A percentile compares a stretch with the other conserved stretches of the same genome.
These are phyloP conservation scores for Camptophora hylomeconis DNA, from an alignment of 2,329 filamentous ascomycete genomes.

Conservation along the genomic window DNA sequence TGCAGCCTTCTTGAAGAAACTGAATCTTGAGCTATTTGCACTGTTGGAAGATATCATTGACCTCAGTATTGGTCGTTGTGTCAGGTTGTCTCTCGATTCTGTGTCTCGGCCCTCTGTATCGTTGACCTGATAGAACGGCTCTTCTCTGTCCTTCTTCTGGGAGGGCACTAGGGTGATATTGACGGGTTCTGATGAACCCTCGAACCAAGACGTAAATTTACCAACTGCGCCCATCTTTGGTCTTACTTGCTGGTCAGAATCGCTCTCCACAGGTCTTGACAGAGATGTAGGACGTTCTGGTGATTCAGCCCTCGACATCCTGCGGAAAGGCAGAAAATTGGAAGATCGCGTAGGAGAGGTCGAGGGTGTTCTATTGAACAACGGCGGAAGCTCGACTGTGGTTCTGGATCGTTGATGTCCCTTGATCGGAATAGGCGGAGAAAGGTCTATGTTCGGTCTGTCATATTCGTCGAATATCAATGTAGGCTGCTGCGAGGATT, in stretches of 20 bases:
- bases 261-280: slow-evolving; percentile 5
- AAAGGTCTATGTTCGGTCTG: slow-evolving; percentile 8
- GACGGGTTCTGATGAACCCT: slow-evolving; percentile 38
- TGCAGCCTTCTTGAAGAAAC: slow-evolving; percentile 28
- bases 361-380: slow-evolving; percentile 10
- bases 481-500: too few species aligned
- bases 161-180: slow-evolving; percentile 29
- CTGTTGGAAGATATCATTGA: slow-evolving; percentile 18
- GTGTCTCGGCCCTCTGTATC: slow-evolving; percentile 11
- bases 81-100: slow-evolving; percentile 9
- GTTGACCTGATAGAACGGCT: slow-evolving; percentile 12
- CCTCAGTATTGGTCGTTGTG: slow-evolving; percentile 14
- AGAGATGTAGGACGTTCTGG: slow-evolving; percentile 9
- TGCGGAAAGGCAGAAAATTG: slow-evolving; percentile 14
- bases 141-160: slow-evolving; percentile 17
- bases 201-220: slow-evolving; percentile 37
- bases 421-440: slow-evolving; percentile 12
- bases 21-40: slow-evolving; percentile 29
- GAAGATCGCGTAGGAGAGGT: slow-evolving; percentile 15
- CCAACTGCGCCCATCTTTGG: slow-evolving; percentile 9
- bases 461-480: slow-evolving; percentile 3
- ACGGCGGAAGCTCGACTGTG: slow-evolving; percentile 12
- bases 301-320: slow-evolving; percentile 12
- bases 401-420: slow-evolving; percentile 14
- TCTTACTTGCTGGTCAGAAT: slow-evolving; percentile 3